Base-by-base conservation (phyloP, 345 rosid species). In the Sonneratia alba region DNA sequence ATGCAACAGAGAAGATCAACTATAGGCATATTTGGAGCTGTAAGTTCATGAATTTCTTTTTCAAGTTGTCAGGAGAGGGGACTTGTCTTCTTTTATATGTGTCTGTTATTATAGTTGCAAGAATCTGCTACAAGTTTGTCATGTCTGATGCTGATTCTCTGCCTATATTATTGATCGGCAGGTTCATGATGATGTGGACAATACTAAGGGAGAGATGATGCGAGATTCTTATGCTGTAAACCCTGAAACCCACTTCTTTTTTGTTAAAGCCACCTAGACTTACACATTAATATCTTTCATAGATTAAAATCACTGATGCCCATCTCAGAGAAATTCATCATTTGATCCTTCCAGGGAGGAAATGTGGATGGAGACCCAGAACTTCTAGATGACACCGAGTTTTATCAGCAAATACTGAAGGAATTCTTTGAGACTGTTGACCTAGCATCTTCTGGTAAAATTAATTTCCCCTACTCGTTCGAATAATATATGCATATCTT, bases 321-420 rank as follows among this genome's bases (percentile, higher is more conserved):
- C 1, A 27, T 27, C 32, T 34, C 18, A 53, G 38, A 15, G 66
- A 34, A 34, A 13, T 34, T 62, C 27, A 32, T 38, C 36, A 47
- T 22, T 70, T 74, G 61, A 36, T 55, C 32, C 73, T 73, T 66
- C 38, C 72, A 90, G 99, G 97, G 77, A 63, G 78, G 83, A 55
- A 70, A 74, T 73, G 68, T 77, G 51, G 92, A 84, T 77, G 92
- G 88, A 73, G 97, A 95, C 78, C 92, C 93, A 43, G 98, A 92
- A 76, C 97, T 95, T 71, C 77, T 95, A 45, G 91, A 92, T 24
- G 99, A 95, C 73, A 45, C 92, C 2, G 97, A 95, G 74, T 95
- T 95, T 79, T 92, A 90, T 83, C 93, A 89, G 79, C 98, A 89
- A 62, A 79, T 89, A 22, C 78, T 92, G 77, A 92, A 87, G 77